A percentile compares a stretch with the other conserved stretches of the same genome.
phyloP scores from a whole-genome alignment of 2,329 filamentous ascomycete species.

The Cordyceps fumosorosea region DNA sequence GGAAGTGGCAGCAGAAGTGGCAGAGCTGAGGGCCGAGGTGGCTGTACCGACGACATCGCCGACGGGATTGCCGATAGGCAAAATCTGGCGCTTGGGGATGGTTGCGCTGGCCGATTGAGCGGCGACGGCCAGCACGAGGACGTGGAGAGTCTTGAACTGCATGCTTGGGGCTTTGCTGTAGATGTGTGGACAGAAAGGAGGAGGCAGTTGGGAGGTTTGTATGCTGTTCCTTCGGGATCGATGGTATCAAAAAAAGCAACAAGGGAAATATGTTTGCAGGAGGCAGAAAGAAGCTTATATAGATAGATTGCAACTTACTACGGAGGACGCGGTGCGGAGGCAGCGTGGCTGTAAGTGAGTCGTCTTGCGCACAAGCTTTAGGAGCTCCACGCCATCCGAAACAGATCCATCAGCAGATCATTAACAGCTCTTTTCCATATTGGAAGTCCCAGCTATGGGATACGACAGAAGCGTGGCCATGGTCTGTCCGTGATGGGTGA shows the following conservation, averaged over 20 bases:
- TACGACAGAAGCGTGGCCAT: background rate
- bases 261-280: background rate
- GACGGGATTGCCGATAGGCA: background rate
- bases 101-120: constrained; percentile 5
- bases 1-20: background rate
- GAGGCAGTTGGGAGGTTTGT: background rate
- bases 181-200: background rate
- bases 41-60: background rate
- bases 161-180: background rate
- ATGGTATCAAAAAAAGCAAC: background rate
- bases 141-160: constrained; percentile 3
- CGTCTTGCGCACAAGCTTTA: background rate
- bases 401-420: background rate
- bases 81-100: background rate
- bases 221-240: background rate
- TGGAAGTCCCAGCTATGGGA: background rate
- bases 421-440: background rate
- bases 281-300: constrained; percentile 1
- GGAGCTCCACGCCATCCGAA: background rate
- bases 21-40: background rate
- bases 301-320: background rate
- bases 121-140: constrained; percentile 3
- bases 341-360: background rate
- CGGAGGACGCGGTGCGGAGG: too few species aligned
- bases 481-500: background rate